Conservation (phyloP, 306 rosid genomes). For the Cicer bijugum region DNA sequence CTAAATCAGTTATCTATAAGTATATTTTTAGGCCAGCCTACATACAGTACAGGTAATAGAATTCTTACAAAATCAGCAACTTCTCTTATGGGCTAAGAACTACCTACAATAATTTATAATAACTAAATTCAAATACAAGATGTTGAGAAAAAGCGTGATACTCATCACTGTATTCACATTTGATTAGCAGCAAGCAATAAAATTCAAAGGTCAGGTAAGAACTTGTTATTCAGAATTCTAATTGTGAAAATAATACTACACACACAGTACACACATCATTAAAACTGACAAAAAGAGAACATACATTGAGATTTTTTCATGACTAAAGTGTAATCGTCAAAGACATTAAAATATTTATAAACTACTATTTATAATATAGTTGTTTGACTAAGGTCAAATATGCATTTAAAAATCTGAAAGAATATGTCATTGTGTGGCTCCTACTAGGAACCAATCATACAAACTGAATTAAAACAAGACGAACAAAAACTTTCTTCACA, state of each 20-base stretch:
- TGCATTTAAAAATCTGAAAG: neutral
- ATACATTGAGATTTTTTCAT: neutral
- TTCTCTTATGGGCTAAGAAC: neutral
- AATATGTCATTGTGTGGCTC: neutral
- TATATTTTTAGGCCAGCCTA: neutral
- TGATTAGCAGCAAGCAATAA: neutral
- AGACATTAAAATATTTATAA: constrained; percentile 1
- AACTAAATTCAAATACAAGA: neutral
- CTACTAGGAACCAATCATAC: neutral
- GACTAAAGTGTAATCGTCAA: neutral
- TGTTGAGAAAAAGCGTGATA: neutral
- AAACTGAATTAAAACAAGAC: neutral
- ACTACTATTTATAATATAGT: neutral
- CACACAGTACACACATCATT: neutral
- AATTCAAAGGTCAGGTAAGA: neutral
- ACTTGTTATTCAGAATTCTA: neutral
- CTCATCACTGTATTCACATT: neutral
- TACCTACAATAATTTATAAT: neutral
- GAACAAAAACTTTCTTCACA: neutral
- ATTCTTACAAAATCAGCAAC: neutral
- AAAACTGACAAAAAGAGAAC: neutral
- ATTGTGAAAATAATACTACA: neutral
- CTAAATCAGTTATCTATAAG: neutral
- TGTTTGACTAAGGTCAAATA: neutral
- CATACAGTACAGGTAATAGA: neutral